These are phyloP conservation scores for Microcos paniculata DNA, from an alignment of 345 rosid genomes.

Conservation along the genomic window DNA sequence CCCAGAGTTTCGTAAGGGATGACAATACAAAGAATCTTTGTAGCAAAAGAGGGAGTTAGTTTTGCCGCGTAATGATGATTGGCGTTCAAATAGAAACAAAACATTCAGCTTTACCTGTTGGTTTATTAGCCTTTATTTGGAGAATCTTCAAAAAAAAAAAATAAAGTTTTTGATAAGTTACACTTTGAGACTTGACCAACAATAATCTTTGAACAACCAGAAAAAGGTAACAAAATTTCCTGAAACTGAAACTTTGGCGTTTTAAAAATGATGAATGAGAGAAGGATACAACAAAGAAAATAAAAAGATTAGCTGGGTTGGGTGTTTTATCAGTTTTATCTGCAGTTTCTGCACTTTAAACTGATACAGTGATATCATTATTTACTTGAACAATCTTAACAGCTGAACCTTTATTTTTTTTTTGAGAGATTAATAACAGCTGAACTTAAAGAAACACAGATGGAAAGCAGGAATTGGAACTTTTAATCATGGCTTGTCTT, in stretches of 20 bases:
- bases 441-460: background rate
- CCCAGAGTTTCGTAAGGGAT: background rate
- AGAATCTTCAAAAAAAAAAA: constrained; percentile 25
- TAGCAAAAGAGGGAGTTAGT: background rate
- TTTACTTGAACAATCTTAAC: background rate
- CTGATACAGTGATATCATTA: background rate
- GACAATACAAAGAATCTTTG: background rate
- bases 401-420: too few species aligned
- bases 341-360: background rate
- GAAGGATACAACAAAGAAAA: background rate
- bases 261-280: background rate
- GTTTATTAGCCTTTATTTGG: background rate
- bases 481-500: background rate
- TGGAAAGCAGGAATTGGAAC: background rate
- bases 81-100: constrained; percentile 12
- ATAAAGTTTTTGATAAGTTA: constrained; percentile 16
- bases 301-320: background rate
- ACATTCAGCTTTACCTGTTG: constrained; percentile 9
- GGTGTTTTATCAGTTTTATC: background rate
- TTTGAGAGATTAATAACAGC: too few species aligned
- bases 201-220: background rate
- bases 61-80: constrained; percentile 23
- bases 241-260: constrained; percentile 18
- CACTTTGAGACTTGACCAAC: background rate
- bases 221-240: background rate